phyloP scores from a whole-genome alignment of 768 basidiomycete genomes.

The Kwoniella sp. region DNA sequence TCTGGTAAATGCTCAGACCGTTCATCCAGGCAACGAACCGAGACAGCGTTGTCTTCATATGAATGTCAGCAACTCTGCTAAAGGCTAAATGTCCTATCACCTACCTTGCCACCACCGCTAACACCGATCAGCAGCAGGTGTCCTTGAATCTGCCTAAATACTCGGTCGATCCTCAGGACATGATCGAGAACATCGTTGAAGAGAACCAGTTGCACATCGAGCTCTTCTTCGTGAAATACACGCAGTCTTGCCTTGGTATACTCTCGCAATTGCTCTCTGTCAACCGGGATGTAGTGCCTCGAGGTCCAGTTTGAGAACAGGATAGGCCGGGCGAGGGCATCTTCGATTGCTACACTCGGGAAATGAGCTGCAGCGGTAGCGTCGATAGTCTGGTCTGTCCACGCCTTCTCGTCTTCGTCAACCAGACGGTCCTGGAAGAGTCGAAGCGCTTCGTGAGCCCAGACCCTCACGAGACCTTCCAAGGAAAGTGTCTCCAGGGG shows the following conservation, averaged over 20 bases:
- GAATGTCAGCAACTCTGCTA: neutral
- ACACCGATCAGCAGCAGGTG: constrained; percentile 95
- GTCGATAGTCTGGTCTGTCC: constrained; percentile 95
- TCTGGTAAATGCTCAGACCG: constrained; percentile 96
- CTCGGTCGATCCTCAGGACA: constrained; percentile 94
- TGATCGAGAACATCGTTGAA: constrained; percentile 99
- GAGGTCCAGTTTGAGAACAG: constrained; percentile 99
- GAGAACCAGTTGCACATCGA: constrained; percentile 93
- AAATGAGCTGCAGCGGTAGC: constrained; percentile 77
- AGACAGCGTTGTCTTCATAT: constrained; percentile 81
- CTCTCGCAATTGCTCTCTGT: constrained; percentile 85
- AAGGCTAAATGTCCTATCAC: too few species aligned
- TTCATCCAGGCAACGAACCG: constrained; percentile 99
- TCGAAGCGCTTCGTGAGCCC: constrained; percentile 96
- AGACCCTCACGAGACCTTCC: constrained; percentile 91
- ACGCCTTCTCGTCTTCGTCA: constrained; percentile 80
- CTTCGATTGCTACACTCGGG: constrained; percentile 81
- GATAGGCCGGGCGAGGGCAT: constrained; percentile 83
- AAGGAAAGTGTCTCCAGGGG: constrained; percentile 89
- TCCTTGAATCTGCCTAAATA: constrained; percentile 97
- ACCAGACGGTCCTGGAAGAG: constrained; percentile 97
- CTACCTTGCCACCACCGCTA: constrained; percentile 95
- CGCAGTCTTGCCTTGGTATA: constrained; percentile 93
- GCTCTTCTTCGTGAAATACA: constrained; percentile 98
- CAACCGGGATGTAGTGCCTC: constrained; percentile 90